Conservation (phyloP, 495 filamentous ascomycete species). For the Talaromyces trachyspermus region DNA sequence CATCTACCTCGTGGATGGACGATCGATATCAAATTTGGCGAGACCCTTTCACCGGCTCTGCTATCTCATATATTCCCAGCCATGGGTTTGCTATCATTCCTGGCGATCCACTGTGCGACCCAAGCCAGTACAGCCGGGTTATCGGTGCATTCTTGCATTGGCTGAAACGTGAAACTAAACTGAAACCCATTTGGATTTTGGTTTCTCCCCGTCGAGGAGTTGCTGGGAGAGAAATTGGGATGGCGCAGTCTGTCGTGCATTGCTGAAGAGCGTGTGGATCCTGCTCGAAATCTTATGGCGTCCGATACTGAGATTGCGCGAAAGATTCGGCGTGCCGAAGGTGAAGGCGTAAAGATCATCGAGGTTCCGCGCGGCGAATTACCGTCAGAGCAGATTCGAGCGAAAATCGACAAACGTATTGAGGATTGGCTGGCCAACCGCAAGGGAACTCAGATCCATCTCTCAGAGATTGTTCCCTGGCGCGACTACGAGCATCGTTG, state of each 20-base stretch:
- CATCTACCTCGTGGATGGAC: conserved; percentile 82
- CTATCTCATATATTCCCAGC: conserved; percentile 67
- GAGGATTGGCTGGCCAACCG: conserved; percentile 70
- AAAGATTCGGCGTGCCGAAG: conserved; percentile 70
- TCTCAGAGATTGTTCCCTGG: conserved; percentile 80
- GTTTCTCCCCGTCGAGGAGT: conserved; percentile 62
- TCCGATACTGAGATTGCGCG: conserved; percentile 54
- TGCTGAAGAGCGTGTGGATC: conserved; percentile 75
- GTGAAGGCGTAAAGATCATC: conserved; percentile 67
- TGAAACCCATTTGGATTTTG: conserved; percentile 78
- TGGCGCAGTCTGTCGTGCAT: conserved; percentile 80
- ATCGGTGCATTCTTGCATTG: conserved; percentile 65
- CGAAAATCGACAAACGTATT: conserved; percentile 62
- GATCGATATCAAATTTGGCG: conserved; percentile 78
- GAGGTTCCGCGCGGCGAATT: conserved; percentile 54
- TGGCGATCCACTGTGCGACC: conserved; percentile 73
- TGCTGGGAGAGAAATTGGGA: conserved; percentile 65
- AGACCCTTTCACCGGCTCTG: conserved; percentile 66
- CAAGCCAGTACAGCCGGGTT: conserved; percentile 59
- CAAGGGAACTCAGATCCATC: conserved; percentile 76
- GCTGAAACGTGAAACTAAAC: conserved; percentile 60
- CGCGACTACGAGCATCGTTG: conserved; percentile 68
- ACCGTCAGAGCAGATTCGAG: conserved; percentile 52
- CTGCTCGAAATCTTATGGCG: conserved; percentile 44
- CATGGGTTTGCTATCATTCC: conserved; percentile 69